Evolutionary conservation across 2,329 filamentous ascomycete species (phyloP), one percentile per base, ranked within the genome.

Genomic region (Cercospora nicotianae): DNA sequence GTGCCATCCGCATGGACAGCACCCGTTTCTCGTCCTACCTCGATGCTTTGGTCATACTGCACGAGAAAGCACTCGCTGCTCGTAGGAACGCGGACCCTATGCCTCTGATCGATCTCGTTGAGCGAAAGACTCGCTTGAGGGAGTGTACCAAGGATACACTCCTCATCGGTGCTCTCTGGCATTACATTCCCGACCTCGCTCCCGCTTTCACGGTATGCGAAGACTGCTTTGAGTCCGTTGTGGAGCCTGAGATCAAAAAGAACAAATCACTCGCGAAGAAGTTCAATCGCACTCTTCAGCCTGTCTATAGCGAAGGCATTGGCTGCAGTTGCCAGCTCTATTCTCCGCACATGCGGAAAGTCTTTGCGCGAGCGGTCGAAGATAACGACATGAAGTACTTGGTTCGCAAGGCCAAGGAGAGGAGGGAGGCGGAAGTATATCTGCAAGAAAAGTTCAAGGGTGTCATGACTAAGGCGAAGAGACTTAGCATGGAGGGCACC

Each of bases 161-260:
- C 4, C 79, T 90, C 2, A 78, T 83, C n/a, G 85, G 87, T 64
- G 85, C 84, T 12, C 82, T 85, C 45, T 97, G 94, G 94, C 89
- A 96, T 78, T 89, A 87, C 65, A 92, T 96, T 78, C 87, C 91
- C 0, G 73, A 69, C 8, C 83, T 87, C 5, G 61, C 62, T 13
- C 91, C 91, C 0, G 87, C 93, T 59, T 88, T 97, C 74, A 93
- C 91, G 0, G 90, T 96, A 3, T 98, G 94, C 79, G 88, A 91
- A 71, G 92, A 94, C 78, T 98, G 94, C 78, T 97, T 91, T 77
- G 87, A 92, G 16, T 89, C 92, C 23, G 86, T 92, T 0, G 87
- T 97, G n/a, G 87, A 86, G 79, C 93, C 93, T 0, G 82, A 88
- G 61, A 80, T 89, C 1, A 82, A 84, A 31, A 81, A 84, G 3